Evolutionary conservation across 2,329 filamentous ascomycete genomes (phyloP), one percentile per base, ranked within the genome.

Genomic region (Arthrinium phaeospermum): DNA sequence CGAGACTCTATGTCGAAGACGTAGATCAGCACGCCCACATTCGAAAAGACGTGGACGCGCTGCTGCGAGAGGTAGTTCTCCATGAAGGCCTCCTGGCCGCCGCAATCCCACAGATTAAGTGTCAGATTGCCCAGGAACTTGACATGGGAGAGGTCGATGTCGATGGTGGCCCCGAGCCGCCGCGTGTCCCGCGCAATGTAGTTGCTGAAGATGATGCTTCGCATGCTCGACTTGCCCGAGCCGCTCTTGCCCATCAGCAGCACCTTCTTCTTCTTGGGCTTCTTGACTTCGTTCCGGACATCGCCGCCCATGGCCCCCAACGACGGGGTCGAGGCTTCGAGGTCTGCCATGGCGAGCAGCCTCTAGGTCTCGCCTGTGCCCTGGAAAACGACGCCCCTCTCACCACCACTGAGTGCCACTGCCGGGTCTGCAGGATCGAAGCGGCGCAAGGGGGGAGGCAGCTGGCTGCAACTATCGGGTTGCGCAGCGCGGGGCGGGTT

Each of bases 91-190:
- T 98, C 96, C 86, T 99, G 96, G 73, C 96, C 96, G 85, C 96
- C 96, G 82, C 96, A 99, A 84, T 99, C 96, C 96, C 96, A 99
- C 24, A 99, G 90, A 83, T 99, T 98, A 78, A 99, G 89, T 71
- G 96, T 98, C 70, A 99, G 87, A 82, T 98, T 98, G 70, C 96
- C 96, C 85, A 99, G 93, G 85, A 99, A 99, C 83, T 98, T 98
- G 84, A 98, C 96, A 85, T 98, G 96, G 74, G 95, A 98, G 79
- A 98, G 93, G 83, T 99, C 96, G 73, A 99, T 96, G 81, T 99
- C 96, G 81, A 99, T 98, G 16, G 96, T 99, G 1, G 96, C 96
- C 76, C 96, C 96, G 71, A 99, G 86, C 72, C 96, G 88, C 51
- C 96, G 90, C 8, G 98, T 98, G 82, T 99, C 96, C 80, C 97